These are phyloP conservation scores for Phaeomoniella chlamydospora DNA, from an alignment of 2,329 filamentous ascomycete genomes.

Conservation along the genomic window DNA sequence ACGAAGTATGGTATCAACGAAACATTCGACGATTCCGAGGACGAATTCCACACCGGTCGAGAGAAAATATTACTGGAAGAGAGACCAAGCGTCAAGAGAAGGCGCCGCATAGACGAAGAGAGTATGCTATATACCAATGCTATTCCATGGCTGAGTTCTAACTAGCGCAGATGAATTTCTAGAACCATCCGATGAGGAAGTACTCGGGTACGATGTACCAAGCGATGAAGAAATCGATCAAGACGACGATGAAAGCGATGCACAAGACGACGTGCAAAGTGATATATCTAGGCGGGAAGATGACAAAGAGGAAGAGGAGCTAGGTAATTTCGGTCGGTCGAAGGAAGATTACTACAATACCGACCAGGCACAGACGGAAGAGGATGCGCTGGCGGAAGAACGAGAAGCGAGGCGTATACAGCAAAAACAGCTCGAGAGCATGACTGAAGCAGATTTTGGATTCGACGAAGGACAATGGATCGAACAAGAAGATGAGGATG, in stretches of 20 bases:
- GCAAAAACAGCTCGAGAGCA: constrained; percentile 75
- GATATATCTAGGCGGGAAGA: constrained; percentile 16
- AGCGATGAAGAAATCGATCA: constrained; percentile 28
- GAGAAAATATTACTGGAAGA: constrained; percentile 82
- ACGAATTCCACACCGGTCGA: constrained; percentile 77
- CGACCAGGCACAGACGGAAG: constrained; percentile 57
- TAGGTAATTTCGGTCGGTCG: constrained; percentile 70
- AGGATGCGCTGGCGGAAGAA: constrained; percentile 79
- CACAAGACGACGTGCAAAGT: constrained; percentile 7
- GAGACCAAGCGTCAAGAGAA: constrained; percentile 61
- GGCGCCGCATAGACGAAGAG: constrained; percentile 56
- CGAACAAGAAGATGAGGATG: constrained; percentile 33
- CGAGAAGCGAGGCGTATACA: constrained; percentile 76
- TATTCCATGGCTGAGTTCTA: constrained; percentile 8
- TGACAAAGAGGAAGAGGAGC: constrained; percentile 41
- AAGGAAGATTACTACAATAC: constrained; percentile 89
- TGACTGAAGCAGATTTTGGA: constrained; percentile 84
- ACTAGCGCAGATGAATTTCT: constrained; percentile 36
- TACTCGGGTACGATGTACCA: constrained; percentile 33
- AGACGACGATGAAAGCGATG: constrained; percentile 18
- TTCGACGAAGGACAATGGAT: constrained; percentile 86
- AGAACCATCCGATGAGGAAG: constrained; percentile 48
- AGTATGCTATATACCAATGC: constrained; percentile 21
- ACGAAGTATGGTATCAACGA: constrained; percentile 33
- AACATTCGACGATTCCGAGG: constrained; percentile 85